Evolutionary conservation across 306 rosid genomes (phyloP), one percentile per base, ranked within the genome.

Genomic region (Aeschynomene evenia): DNA sequence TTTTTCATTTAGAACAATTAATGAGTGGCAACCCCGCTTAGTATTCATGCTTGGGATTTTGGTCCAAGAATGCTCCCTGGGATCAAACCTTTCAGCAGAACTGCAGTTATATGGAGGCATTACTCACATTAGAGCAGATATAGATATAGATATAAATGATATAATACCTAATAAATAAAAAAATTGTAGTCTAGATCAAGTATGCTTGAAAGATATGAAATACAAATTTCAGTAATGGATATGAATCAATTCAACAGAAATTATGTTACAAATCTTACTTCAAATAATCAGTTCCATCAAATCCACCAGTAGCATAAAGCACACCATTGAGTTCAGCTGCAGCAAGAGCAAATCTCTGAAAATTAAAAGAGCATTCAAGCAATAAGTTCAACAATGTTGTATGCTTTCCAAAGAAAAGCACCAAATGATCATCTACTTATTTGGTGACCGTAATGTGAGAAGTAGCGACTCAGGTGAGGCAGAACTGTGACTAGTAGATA

Each of bases 241-340:
- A 37, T 37, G 43, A 28, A 72, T 46, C 13, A 52, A 39, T 56
- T 66, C 21, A 46, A 68, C 19, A 18, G 59, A 65, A 72, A 75
- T 31, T 15, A 56, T 29, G 60, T 12, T 57, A 55, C 53, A 56
- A 48, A 66, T 73, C 96, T 85, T 70, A 91, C 99, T 71, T 81
- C 65, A 91, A 61, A 80, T 94, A 91, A 78, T 70, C 77, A 31
- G 13, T 74, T 62, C 96, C 99, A 75, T 91, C 95, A 76, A 13
- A 91, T 46, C 99, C 99, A 7, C 99, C 99, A 29, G 91, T 80
- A 60, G 92, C 97, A 26, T 94, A 94, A 65, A 94, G 66, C 46
- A 64, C 85, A 3, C 92, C 92, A 12, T 85, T 84, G 74, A 87
- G 89, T 74, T 85, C 99, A 39, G 70, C 96, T 0, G 92, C 95